Percentiles rank a stretch among this genome's conserved stretches.
These are phyloP conservation scores for Nemania diffusa DNA, from an alignment of 2,329 filamentous ascomycete species.

Conservation along the genomic window DNA sequence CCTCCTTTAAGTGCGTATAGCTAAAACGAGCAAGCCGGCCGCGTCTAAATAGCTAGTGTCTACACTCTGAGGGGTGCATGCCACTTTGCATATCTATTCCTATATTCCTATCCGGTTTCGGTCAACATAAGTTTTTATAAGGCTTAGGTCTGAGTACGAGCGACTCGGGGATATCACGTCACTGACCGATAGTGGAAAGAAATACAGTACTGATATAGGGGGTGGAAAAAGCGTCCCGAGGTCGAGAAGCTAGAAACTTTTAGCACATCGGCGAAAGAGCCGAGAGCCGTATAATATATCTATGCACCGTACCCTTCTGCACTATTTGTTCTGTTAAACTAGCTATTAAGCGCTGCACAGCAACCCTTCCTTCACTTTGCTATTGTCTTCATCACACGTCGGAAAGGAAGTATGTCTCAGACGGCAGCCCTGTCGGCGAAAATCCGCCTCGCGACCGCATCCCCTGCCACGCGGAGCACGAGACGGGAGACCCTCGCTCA, in stretches of 20 bases:
- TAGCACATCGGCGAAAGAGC: not conserved
- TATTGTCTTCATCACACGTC: not conserved
- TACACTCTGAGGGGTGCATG: not conserved
- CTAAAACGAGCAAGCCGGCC: not conserved
- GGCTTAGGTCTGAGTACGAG: not conserved
- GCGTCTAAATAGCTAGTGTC: not conserved
- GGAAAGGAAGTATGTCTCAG: slow-evolving; percentile 12
- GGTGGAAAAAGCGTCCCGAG: not conserved
- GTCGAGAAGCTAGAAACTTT: not conserved
- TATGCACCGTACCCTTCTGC: not conserved
- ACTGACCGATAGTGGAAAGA: not conserved
- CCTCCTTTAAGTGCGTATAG: not conserved
- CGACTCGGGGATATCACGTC: not conserved
- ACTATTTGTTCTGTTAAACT: not conserved
- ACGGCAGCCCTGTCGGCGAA: slow-evolving; percentile 34
- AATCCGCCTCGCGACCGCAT: slow-evolving; percentile 66
- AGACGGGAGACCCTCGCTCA: slow-evolving; percentile 71
- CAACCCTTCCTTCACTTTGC: not conserved
- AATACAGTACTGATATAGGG: not conserved
- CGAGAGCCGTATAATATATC: not conserved
- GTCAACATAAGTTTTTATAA: not conserved
- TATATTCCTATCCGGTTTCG: not conserved
- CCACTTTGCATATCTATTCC: not conserved
- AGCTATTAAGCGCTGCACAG: not conserved
- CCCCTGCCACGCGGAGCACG: slow-evolving; percentile 62